These are phyloP conservation scores for Colletotrichum shisoi DNA, from an alignment of 2,329 filamentous ascomycete species.

Conservation along the genomic window DNA sequence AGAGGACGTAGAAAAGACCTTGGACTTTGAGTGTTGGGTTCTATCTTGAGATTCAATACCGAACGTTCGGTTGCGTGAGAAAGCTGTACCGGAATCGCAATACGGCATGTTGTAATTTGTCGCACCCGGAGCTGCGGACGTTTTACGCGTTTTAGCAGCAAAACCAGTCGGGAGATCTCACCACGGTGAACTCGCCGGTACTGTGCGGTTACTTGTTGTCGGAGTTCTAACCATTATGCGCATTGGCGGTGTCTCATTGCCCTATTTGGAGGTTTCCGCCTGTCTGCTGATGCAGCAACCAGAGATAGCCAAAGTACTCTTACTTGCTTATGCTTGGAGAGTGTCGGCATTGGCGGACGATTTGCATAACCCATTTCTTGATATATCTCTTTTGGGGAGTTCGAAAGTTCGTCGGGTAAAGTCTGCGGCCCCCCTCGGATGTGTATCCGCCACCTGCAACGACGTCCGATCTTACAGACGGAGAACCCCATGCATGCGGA, in stretches of 20 bases:
- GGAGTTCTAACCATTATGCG: too few species aligned
- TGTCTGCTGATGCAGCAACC: neutral
- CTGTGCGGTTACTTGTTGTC: too few species aligned
- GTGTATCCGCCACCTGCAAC: neutral
- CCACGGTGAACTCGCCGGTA: neutral
- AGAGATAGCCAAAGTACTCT: too few species aligned
- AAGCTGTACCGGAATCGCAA: neutral
- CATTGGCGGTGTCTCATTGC: neutral
- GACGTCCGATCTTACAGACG: slow-evolving; percentile 13
- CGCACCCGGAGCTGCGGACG: neutral
- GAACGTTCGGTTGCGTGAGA: neutral
- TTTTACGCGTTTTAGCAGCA: too few species aligned
- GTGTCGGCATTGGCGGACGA: slow-evolving; percentile 1
- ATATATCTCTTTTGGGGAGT: neutral
- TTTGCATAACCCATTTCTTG: slow-evolving; percentile 2
- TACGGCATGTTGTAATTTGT: neutral
- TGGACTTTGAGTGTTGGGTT: neutral
- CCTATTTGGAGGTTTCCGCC: too few species aligned
- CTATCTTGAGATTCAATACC: neutral
- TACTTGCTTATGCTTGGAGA: neutral
- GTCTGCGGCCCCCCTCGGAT: slow-evolving; percentile 15
- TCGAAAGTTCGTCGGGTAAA: slow-evolving; percentile 1
- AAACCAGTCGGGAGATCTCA: neutral
- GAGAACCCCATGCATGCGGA: neutral
- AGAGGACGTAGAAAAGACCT: neutral